Percentiles rank a stretch among this genome's conserved stretches.
Conservation (phyloP, 345 rosid genomes). For the Eucalyptus virginea region DNA sequence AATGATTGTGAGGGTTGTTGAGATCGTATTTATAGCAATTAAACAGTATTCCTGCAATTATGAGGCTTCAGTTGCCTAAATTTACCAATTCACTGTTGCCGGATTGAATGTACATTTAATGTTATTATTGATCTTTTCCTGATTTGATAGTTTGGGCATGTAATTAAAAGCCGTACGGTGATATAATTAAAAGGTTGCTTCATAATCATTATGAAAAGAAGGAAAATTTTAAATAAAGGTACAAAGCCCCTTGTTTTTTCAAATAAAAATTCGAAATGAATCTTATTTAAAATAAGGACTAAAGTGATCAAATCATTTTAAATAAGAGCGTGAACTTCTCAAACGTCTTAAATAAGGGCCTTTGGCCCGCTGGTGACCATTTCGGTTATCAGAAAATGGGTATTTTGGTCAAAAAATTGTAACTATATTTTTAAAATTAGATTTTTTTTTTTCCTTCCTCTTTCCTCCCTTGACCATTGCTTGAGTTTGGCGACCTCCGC, state of each 20-base stretch:
- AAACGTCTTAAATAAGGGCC: too few species aligned
- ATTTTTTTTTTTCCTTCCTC: rapidly evolving
- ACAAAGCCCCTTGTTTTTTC: rapidly evolving
- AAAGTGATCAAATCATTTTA: too few species aligned
- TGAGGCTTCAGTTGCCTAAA: not conserved
- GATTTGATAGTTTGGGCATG: not conserved
- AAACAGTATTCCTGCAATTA: not conserved
- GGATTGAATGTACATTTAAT: not conserved
- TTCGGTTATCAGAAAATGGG: too few species aligned
- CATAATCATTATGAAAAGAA: not conserved
- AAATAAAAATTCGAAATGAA: too few species aligned
- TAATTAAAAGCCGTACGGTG: not conserved
- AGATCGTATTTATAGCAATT: not conserved
- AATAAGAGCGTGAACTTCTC: too few species aligned
- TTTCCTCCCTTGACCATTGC: too few species aligned
- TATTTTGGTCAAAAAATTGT: too few species aligned
- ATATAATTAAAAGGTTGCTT: not conserved
- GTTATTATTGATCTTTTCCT: not conserved
- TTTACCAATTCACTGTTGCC: not conserved
- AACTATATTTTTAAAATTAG: too few species aligned
- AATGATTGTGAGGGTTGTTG: not conserved
- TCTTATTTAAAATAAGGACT: too few species aligned
- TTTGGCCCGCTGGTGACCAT: too few species aligned
- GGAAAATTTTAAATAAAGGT: too few species aligned
- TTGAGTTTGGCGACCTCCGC: rapidly evolving